These are phyloP conservation scores for Paraphaeosphaeria sporulosa DNA, from an alignment of 2,329 filamentous ascomycete species.

Conservation along the genomic window DNA sequence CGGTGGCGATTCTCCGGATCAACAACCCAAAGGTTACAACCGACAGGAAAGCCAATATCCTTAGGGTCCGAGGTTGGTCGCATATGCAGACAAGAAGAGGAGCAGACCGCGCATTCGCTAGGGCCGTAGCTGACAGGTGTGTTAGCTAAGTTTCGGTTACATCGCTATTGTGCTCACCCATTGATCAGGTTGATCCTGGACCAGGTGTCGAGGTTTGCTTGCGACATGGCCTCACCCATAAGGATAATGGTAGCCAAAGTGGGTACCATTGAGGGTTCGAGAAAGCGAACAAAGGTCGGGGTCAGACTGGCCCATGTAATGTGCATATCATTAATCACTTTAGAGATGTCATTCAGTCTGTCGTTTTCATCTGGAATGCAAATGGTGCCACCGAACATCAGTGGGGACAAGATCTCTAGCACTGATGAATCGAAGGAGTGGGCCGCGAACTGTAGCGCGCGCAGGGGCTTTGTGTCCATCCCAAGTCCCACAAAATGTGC, in stretches of 20 bases:
- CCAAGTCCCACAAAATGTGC: conserved; percentile 24
- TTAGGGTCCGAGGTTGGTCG: conserved; percentile 22
- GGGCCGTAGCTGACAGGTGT: conserved; percentile 28
- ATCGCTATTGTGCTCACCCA: conserved; percentile 17
- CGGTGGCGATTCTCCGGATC: conserved; percentile 41
- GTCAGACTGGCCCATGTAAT: conserved; percentile 30
- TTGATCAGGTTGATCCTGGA: conserved; percentile 31
- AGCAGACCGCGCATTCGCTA: conserved; percentile 33
- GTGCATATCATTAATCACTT: conserved; percentile 33
- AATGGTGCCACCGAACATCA: conserved; percentile 31
- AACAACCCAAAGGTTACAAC: conserved; percentile 45
- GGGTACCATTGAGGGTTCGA: conserved; percentile 42
- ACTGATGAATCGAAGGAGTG: conserved; percentile 36
- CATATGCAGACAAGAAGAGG: conserved; percentile 17
- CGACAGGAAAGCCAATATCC: conserved; percentile 35
- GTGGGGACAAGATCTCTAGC: conserved; percentile 26
- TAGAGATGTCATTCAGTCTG: conserved; percentile 52
- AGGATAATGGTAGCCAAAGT: conserved; percentile 49
- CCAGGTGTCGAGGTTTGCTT: conserved; percentile 32
- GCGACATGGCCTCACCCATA: conserved; percentile 40
- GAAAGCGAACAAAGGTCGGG: conserved; percentile 38
- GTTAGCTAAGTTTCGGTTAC: not conserved
- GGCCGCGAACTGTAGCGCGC: conserved; percentile 33
- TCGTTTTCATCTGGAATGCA: conserved; percentile 50
- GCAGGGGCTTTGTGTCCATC: conserved; percentile 22